These are phyloP conservation scores for Ilex paraguariensis DNA, from an alignment of 305 asterid species.

Conservation along the genomic window DNA sequence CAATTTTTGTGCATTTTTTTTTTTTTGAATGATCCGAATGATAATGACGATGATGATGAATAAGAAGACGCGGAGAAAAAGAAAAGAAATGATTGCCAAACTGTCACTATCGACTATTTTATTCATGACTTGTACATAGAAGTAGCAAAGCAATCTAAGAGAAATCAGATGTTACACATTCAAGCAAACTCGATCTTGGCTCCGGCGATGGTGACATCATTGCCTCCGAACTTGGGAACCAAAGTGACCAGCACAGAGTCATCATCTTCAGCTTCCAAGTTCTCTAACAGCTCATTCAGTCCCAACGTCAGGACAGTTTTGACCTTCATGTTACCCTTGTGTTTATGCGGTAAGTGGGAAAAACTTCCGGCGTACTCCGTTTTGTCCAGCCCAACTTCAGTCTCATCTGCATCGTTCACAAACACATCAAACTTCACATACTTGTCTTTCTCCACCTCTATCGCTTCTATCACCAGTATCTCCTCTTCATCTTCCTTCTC, in stretches of 20 bases:
- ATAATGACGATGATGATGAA: too few relatives aligned
- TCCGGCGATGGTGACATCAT: constrained; percentile 36
- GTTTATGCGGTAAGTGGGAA: constrained; percentile 33
- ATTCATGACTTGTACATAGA: too few relatives aligned
- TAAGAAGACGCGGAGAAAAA: too few relatives aligned
- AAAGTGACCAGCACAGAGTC: constrained; percentile 49
- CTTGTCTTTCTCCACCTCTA: constrained; percentile 25
- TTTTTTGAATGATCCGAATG: too few relatives aligned
- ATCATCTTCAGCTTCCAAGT: constrained; percentile 43
- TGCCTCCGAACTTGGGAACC: constrained; percentile 48
- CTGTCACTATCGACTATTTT: too few relatives aligned
- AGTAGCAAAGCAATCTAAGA: too few relatives aligned
- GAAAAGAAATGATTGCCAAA: too few relatives aligned
- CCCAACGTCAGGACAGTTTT: constrained; percentile 28
- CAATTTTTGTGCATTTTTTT: too few relatives aligned
- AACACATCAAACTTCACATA: constrained; percentile 44
- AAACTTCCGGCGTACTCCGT: constrained; percentile 47
- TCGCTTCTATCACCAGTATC: constrained; percentile 39
- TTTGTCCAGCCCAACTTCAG: constrained; percentile 30
- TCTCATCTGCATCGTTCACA: constrained; percentile 44
- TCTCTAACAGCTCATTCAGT: constrained; percentile 34
- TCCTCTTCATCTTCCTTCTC: constrained; percentile 44
- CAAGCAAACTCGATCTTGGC: constrained; percentile 20
- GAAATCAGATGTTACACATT: too few relatives aligned
- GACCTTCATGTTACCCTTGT: constrained; percentile 8